Conservation (phyloP, 2,329 filamentous ascomycete genomes). For the Penicillium sp. region DNA sequence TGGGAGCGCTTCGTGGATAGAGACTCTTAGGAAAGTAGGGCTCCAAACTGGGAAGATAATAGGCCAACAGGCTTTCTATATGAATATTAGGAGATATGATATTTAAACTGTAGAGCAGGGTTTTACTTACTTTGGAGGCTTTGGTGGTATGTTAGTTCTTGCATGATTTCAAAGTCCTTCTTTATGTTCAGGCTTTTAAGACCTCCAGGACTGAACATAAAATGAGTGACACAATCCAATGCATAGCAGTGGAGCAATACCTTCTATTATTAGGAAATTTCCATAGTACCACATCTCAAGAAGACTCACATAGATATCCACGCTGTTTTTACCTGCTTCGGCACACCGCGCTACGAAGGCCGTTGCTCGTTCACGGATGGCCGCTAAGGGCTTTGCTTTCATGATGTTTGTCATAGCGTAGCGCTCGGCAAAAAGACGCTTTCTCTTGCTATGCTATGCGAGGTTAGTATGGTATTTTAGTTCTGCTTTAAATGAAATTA, state of each 20-base stretch:
- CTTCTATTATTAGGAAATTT: slow-evolving; percentile 15
- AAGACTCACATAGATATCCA: slow-evolving; percentile 64
- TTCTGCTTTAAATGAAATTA: background rate
- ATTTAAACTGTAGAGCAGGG: background rate
- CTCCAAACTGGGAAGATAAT: slow-evolving; percentile 61
- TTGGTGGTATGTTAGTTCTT: slow-evolving; percentile 69
- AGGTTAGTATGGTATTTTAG: background rate
- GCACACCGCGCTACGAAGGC: slow-evolving; percentile 61
- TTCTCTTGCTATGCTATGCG: slow-evolving; percentile 64
- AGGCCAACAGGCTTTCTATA: slow-evolving; percentile 62
- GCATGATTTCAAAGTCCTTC: slow-evolving; percentile 68
- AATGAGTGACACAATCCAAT: slow-evolving; percentile 70
- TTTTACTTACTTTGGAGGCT: slow-evolving; percentile 64
- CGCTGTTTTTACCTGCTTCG: slow-evolving; percentile 45
- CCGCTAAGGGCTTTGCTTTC: slow-evolving; percentile 58
- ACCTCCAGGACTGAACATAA: slow-evolving; percentile 70
- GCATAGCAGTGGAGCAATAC: slow-evolving; percentile 67
- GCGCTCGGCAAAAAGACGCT: slow-evolving; percentile 66
- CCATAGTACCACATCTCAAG: slow-evolving; percentile 14
- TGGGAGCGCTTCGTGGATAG: slow-evolving; percentile 61
- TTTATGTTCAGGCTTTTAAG: slow-evolving; percentile 61
- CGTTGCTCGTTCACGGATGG: slow-evolving; percentile 61
- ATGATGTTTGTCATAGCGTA: slow-evolving; percentile 72
- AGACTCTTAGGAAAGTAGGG: slow-evolving; percentile 52
- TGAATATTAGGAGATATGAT: background rate